Evolutionary conservation across 2,329 filamentous ascomycete genomes (phyloP).

Genomic region (Ambrosiella cleistominuta): DNA sequence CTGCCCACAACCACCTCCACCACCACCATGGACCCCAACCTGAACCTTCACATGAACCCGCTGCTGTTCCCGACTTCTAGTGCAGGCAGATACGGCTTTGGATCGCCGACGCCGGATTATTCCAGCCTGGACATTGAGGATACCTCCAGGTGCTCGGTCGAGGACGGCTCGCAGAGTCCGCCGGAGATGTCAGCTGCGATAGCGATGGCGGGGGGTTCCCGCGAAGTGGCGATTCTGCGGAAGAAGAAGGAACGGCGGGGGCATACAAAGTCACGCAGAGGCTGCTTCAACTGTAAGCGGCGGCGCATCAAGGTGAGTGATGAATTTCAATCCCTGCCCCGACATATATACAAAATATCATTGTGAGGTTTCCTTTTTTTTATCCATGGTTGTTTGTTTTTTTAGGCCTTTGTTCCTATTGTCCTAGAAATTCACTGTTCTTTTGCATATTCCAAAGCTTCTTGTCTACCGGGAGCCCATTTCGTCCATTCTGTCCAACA

Average conservation of each 20-base stretch:
- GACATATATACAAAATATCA: too few relatives aligned
- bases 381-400: background rate
- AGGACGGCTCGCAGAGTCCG: conserved; percentile 7
- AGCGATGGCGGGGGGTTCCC: background rate
- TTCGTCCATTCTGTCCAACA: too few relatives aligned
- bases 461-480: background rate
- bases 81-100: conserved; percentile 3
- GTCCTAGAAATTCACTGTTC: background rate
- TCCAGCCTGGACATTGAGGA: conserved; percentile 9
- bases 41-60: conserved; percentile 6
- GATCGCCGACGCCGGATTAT: conserved; percentile 5
- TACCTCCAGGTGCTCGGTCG: conserved; percentile 8
- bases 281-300: conserved; percentile 51
- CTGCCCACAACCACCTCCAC: too few relatives aligned
- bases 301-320: conserved; percentile 41
- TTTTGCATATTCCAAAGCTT: background rate
- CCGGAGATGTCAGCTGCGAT: conserved; percentile 2
- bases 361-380: background rate
- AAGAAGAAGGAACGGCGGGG: conserved; percentile 32
- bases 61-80: conserved; percentile 5
- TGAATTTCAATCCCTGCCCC: background rate
- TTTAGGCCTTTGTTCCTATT: too few relatives aligned
- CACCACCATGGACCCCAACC: conserved; percentile 8
- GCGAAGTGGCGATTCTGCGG: conserved; percentile 2
- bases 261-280: conserved; percentile 47